Evolutionary conservation across 139 green algal genomes (phyloP).

Genomic region (Medakamo hakoo): DNA sequence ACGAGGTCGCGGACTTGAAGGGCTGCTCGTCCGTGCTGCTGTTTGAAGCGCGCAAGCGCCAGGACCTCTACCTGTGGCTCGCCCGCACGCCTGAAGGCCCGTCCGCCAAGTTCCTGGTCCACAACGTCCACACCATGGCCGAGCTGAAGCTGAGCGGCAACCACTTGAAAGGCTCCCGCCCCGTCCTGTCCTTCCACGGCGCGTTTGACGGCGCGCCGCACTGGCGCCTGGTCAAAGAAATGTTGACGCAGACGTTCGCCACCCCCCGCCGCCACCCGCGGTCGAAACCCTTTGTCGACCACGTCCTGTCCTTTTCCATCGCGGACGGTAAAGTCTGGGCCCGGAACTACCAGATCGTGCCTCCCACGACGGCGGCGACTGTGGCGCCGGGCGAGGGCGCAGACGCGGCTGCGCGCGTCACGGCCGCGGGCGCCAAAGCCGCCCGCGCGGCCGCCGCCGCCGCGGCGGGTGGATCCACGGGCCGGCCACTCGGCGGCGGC

Average conservation of each 20-base stretch:
- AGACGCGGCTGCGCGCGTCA: too few species aligned
- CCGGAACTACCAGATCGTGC: conserved; percentile 91
- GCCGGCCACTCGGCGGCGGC: too few species aligned
- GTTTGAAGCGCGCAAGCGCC: conserved; percentile 88
- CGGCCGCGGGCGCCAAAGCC: neutral
- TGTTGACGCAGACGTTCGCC: conserved; percentile 71
- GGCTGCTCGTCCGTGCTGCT: conserved; percentile 76
- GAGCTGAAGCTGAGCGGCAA: conserved; percentile 96
- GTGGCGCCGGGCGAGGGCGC: too few species aligned
- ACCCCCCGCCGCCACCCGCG: conserved; percentile 76
- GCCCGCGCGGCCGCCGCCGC: neutral
- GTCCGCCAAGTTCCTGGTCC: conserved; percentile 88
- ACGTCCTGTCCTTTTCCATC: conserved; percentile 75
- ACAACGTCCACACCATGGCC: conserved; percentile 93
- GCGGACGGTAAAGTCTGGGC: conserved; percentile 85
- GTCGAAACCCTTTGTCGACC: conserved; percentile 95
- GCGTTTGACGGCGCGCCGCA: conserved; percentile 82
- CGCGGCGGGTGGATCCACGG: neutral
- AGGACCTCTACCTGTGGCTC: conserved; percentile 96
- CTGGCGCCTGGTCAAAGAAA: conserved; percentile 78
- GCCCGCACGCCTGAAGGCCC: conserved; percentile 76
- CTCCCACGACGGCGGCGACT: too few species aligned
- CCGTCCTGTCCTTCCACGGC: conserved; percentile 56
- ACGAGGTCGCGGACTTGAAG: conserved; percentile 92
- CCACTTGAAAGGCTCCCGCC: conserved; percentile 84